Evolutionary conservation across 306 rosid genomes (phyloP), one percentile per base, ranked within the genome.

Genomic region (Cyamopsis tetragonoloba): DNA sequence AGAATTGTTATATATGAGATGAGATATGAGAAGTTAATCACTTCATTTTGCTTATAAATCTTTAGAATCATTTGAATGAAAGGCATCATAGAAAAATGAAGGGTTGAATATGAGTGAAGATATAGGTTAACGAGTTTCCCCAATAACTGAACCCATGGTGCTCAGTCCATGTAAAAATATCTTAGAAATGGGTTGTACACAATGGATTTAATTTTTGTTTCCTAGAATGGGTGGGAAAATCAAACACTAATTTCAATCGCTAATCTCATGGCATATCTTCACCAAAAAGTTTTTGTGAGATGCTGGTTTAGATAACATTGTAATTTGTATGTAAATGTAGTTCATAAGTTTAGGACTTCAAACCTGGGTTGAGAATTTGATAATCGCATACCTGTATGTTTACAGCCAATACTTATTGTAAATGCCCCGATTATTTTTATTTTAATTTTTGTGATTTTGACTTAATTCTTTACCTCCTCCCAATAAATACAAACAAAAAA

Each of bases 361-460:
- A 9, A 74, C 32, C 8, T 13, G 30, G 19, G 68, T 53, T 30
- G 58, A 20, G 79, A 22, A 18, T 60, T 53, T 28, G 64, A 30
- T 72, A 47, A 14, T 32, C 48, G 41, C 8, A 7, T 34, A 19
- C 60, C 12, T 14, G 8, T 22, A 27, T 60, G 51, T 30, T 68
- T 32, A 51, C 18, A 24, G 62, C 31, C 53, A 17, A 32, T 44
- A 41, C 41, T 20, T 7, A 37, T 27, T 44, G n/a, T 20, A 38
- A 66, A 19, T 67, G 43, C 58, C 7, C 58, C 49, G n/a, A 65
- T 24, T 6, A n/a, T n/a, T n/a, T n/a, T n/a, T n/a, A n/a, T n/a
- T n/a, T n/a, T n/a, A n/a, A n/a, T 47, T 10, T 7, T 47, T 54
- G 31, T 68, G 78, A 75, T 73, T 79, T 66, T 72, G 49, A 55